Evolutionary conservation across 2,329 filamentous ascomycete species (phyloP), one percentile per base, ranked within the genome.

Genomic region (Coniella lustricola): DNA sequence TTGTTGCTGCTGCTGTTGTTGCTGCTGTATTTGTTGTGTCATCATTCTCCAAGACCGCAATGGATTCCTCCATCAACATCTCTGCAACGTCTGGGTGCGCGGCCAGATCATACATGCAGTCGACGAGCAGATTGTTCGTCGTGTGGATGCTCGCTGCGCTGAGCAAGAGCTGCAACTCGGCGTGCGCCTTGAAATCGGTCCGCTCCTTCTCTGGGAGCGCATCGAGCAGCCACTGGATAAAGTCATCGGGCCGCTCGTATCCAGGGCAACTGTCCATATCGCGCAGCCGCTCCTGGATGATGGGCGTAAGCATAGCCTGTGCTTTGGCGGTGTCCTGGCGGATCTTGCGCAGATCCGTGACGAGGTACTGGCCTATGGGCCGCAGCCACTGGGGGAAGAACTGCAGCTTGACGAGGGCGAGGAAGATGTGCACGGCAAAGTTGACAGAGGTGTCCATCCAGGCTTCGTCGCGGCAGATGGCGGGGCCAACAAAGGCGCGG

Each of bases 361-460:
- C 70, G 21, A 74, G 55, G 54, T 70, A 67, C 52, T 74, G 70
- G 1, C 65, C 72, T 1, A 68, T 39, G 1, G 73, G 73, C 2
- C 73, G 70, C 52, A 71, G 62, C 71, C 73, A 75, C 10, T 66
- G 65, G 1, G 73, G 73, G 49, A 76, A 74, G 55, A 75, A 68
- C 52, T 76, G 73, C 34, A 82, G 65, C 55, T 74, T 68, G 48
- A 74, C 58, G 41, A 73, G 63, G 40, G 71, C 66, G 56, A 70
- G 60, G 59, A 79, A 71, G 51, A 73, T 66, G 52, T 75, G 67
- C 18, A 73, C 60, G 43, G 73, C 71, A 56, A 73, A 77, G 59
- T 74, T 68, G 60, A 75, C 66, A 60, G 67, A 69, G 17, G 72
- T 71, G 41, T 72, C 64, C 64, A 79, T 70, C 77, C 77, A 81